Evolutionary conservation across 2,329 filamentous ascomycete genomes (phyloP).

Genomic region (Peltaster fructicola): DNA sequence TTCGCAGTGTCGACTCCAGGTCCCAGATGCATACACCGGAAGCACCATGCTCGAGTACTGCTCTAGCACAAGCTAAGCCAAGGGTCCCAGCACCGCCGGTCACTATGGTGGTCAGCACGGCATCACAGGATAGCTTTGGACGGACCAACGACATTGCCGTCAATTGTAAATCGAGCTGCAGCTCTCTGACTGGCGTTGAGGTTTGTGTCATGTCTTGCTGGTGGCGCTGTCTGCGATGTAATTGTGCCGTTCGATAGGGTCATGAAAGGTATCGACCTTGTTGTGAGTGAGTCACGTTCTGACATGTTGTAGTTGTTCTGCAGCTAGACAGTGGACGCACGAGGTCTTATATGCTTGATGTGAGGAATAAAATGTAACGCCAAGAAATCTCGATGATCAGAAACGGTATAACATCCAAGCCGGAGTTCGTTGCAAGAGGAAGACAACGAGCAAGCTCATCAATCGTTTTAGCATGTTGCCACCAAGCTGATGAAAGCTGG

Average conservation of each 20-base stretch:
- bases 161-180: constrained; percentile 32
- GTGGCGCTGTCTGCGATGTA: constrained; percentile 27
- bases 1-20: constrained; percentile 26
- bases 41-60: constrained; percentile 52
- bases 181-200: constrained; percentile 25
- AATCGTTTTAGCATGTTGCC: too few species aligned
- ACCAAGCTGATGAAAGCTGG: too few species aligned
- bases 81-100: constrained; percentile 51
- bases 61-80: constrained; percentile 38
- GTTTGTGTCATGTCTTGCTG: constrained; percentile 25
- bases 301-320: constrained; percentile 13
- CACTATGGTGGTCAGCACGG: constrained; percentile 23
- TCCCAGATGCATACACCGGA: constrained; percentile 44
- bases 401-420: too few species aligned
- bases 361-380: too few species aligned
- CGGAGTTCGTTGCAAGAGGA: too few species aligned
- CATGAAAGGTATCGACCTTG: constrained; percentile 32
- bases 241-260: constrained; percentile 26
- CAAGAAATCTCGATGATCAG: too few species aligned
- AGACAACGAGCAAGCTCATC: too few species aligned
- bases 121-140: constrained; percentile 4
- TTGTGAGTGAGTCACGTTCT: constrained; percentile 26
- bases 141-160: constrained; percentile 36
- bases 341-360: too few species aligned
- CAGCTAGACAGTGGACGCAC: too few species aligned